Conservation (phyloP, 495 filamentous ascomycete species). For the Hyaloscypha bicolor region DNA sequence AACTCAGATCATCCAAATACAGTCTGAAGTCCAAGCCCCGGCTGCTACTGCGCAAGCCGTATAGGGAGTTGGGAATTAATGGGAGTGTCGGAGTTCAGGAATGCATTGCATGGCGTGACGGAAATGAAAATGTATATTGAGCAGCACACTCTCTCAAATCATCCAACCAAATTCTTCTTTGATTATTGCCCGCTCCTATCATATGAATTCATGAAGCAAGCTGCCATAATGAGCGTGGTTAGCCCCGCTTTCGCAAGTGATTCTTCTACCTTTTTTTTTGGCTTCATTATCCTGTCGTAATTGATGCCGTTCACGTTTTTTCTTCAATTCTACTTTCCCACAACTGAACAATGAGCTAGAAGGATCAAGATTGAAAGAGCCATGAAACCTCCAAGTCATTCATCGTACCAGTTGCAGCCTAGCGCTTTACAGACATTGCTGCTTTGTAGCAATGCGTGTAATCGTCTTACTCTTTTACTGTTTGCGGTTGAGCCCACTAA, state of each 20-base stretch:
- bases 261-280: not conserved
- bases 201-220: not conserved
- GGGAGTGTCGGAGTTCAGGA: conserved; percentile 3
- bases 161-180: not conserved
- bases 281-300: no score
- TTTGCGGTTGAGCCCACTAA: no score
- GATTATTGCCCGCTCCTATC: not conserved
- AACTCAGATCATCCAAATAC: conserved; percentile 32
- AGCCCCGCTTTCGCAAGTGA: not conserved
- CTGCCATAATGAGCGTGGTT: no score
- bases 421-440: no score
- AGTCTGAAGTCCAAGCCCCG: conserved; percentile 26
- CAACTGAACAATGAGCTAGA: no score
- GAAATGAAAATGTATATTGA: not conserved
- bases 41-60: conserved; percentile 16
- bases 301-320: no score
- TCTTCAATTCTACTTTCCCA: no score
- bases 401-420: no score
- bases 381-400: no score
- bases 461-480: no score
- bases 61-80: conserved; percentile 1
- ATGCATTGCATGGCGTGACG: conserved; percentile 24
- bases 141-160: not conserved
- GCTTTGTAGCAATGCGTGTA: no score
- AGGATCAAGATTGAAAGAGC: no score